A percentile compares a stretch with the other conserved stretches of the same genome.
phyloP scores from a whole-genome alignment of 2,329 filamentous ascomycete species.

The Neopestalotiopsis sp. region DNA sequence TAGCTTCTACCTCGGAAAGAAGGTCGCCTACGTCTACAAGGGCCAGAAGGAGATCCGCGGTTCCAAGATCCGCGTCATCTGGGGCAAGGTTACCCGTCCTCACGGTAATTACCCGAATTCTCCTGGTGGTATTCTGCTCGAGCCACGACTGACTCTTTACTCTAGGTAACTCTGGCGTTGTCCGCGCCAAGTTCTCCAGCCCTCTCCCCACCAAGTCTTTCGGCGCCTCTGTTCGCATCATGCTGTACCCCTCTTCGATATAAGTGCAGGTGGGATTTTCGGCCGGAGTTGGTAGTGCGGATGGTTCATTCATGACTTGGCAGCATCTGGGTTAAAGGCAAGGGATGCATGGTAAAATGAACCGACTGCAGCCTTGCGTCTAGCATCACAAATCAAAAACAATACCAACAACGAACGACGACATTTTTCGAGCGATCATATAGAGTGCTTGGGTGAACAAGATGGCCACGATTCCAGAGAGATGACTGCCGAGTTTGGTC shows the following conservation, averaged over 20 bases:
- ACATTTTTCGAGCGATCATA: constrained; percentile 12
- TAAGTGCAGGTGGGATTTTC: constrained; percentile 61
- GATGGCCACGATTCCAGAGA: background rate
- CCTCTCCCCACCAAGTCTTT: constrained; percentile 97
- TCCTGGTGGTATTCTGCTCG: background rate
- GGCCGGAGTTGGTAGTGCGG: constrained; percentile 67
- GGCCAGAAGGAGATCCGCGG: constrained; percentile 93
- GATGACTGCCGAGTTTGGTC: background rate
- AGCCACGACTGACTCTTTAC: constrained; percentile 22
- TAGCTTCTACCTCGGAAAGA: constrained; percentile 98
- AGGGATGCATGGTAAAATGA: constrained; percentile 44
- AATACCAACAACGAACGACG: constrained; percentile 34
- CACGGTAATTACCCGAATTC: constrained; percentile 70
- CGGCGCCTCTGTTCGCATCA: constrained; percentile 93
- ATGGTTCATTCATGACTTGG: constrained; percentile 61
- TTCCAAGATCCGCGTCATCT: constrained; percentile 98
- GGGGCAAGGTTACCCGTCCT: constrained; percentile 96
- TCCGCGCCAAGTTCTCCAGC: constrained; percentile 94
- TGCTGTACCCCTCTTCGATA: constrained; percentile 98
- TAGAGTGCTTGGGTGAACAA: constrained; percentile 9
- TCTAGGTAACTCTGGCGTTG: constrained; percentile 93
- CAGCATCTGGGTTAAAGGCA: constrained; percentile 53
- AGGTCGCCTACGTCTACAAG: constrained; percentile 98
- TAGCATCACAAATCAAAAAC: constrained; percentile 42
- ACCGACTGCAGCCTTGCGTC: constrained; percentile 40